Evolutionary conservation across 495 filamentous ascomycete genomes (phyloP).

Genomic region (Aspergillus homomorphus): DNA sequence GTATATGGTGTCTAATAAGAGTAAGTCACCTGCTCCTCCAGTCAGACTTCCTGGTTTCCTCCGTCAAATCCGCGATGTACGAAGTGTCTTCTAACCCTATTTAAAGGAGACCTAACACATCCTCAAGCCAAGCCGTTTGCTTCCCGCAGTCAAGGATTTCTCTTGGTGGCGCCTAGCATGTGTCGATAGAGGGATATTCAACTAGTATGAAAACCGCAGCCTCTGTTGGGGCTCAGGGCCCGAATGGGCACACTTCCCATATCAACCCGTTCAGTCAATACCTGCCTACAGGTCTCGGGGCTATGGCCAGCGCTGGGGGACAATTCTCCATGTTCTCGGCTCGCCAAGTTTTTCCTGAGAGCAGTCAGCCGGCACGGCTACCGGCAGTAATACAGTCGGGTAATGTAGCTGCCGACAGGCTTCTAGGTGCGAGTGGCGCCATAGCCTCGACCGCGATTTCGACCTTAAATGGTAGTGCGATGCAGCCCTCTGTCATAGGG

Average conservation of each 20-base stretch:
- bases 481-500: neutral
- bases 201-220: slow-evolving; percentile 10
- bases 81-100: slow-evolving; percentile 9
- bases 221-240: slow-evolving; percentile 13
- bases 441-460: neutral
- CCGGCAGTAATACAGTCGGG: neutral
- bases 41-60: neutral
- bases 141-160: slow-evolving; percentile 13
- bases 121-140: slow-evolving; percentile 15
- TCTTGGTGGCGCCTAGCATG: slow-evolving; percentile 25
- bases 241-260: slow-evolving; percentile 15
- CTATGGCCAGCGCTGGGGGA: slow-evolving; percentile 1
- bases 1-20: neutral
- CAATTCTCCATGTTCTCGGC: slow-evolving; percentile 8
- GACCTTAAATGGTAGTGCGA: neutral
- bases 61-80: neutral
- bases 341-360: neutral
- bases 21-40: neutral
- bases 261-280: slow-evolving; percentile 12
- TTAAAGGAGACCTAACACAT: slow-evolving; percentile 13
- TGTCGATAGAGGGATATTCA: slow-evolving; percentile 14
- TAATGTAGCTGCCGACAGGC: too few relatives aligned
- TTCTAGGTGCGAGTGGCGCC: neutral
- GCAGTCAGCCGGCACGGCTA: neutral
- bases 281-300: slow-evolving; percentile 2